Percentiles rank a stretch among this genome's conserved stretches.
phyloP scores from a whole-genome alignment of 352 stramenopile genomes.

The Elongisporangium prolatum region DNA sequence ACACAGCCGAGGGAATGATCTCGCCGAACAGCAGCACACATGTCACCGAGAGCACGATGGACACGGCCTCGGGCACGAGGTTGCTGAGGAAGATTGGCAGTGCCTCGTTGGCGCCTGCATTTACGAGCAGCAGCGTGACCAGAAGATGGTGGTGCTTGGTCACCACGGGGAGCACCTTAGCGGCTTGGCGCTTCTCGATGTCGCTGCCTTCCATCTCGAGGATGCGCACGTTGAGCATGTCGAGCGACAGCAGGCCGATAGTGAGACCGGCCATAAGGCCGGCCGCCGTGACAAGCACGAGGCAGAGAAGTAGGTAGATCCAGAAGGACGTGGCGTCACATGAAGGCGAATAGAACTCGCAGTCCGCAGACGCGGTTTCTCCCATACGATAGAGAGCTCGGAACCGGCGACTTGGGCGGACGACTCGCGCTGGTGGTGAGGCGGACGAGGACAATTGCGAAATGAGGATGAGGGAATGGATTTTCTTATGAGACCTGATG shows the following conservation, averaged over 20 bases:
- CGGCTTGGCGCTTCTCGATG: constrained; percentile 70
- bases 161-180: constrained; percentile 84
- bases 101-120: constrained; percentile 91
- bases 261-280: constrained; percentile 76
- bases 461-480: not conserved
- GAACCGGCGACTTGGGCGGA: not conserved
- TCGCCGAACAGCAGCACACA: constrained; percentile 95
- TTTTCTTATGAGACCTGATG: not conserved
- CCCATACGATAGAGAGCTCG: constrained; percentile 10
- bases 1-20: constrained; percentile 93
- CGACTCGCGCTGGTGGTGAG: not conserved
- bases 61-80: constrained; percentile 75
- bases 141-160: constrained; percentile 90
- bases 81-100: constrained; percentile 92
- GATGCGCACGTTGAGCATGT: constrained; percentile 81
- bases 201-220: constrained; percentile 68
- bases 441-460: constrained; percentile 2
- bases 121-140: constrained; percentile 94
- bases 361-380: constrained; percentile 17
- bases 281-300: constrained; percentile 46
- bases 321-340: constrained; percentile 67
- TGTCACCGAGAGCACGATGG: constrained; percentile 93
- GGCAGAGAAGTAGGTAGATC: constrained; percentile 37
- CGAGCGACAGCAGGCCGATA: constrained; percentile 68
- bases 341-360: constrained; percentile 59